Conservation (phyloP, 306 rosid genomes). For the Gastrolobium villosum region DNA sequence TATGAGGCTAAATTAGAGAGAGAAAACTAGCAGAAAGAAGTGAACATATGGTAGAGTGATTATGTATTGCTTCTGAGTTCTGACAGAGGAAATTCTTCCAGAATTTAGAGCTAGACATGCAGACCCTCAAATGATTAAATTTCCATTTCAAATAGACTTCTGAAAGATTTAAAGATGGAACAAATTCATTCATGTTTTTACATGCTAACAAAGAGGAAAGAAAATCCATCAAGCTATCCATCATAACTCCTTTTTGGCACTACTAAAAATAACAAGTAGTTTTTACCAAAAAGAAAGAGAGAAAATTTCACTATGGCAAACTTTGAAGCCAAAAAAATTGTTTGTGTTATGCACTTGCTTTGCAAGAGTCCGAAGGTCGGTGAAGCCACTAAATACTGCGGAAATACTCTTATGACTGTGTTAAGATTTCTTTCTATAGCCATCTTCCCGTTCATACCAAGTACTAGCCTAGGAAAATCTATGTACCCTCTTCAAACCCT, state of each 20-base stretch:
- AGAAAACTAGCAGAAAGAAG: slow-evolving; percentile 36
- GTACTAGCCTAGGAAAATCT: slow-evolving; percentile 7
- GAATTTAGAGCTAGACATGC: slow-evolving; percentile 18
- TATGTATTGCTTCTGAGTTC: slow-evolving; percentile 4
- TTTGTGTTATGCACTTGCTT: not conserved
- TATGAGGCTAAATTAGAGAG: slow-evolving; percentile 36
- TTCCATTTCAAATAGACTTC: not conserved
- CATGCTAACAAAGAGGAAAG: slow-evolving; percentile 14
- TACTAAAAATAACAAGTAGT: not conserved
- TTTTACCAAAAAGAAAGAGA: not conserved
- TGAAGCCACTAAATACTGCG: not conserved
- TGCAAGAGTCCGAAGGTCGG: too few species aligned
- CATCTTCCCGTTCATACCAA: not conserved
- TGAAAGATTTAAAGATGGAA: slow-evolving; percentile 11
- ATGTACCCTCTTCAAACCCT: slow-evolving; percentile 22
- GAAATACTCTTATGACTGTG: not conserved
- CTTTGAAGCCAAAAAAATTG: not conserved
- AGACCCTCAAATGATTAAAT: not conserved
- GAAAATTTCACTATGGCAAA: not conserved
- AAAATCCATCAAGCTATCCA: not conserved
- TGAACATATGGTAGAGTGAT: not conserved
- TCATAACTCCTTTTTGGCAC: not conserved
- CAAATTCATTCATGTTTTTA: not conserved
- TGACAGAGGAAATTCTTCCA: not conserved
- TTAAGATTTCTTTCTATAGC: not conserved